Evolutionary conservation across 2,329 filamentous ascomycete species (phyloP).

Genomic region (Zarea fungicola): DNA sequence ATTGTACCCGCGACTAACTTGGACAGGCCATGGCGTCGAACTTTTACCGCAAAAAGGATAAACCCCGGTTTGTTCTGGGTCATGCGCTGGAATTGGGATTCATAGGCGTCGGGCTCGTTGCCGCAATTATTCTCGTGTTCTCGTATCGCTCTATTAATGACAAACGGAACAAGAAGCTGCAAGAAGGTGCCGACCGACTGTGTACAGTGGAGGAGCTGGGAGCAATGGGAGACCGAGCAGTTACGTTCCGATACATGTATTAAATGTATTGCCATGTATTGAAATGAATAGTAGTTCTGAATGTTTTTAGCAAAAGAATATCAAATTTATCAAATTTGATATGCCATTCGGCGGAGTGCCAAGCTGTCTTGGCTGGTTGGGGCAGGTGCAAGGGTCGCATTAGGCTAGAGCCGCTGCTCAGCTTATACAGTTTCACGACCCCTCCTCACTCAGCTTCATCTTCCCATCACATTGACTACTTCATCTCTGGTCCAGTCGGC

Average conservation of each 20-base stretch:
- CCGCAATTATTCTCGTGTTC: slow-evolving; percentile 13
- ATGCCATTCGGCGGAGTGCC: no score
- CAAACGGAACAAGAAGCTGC: slow-evolving; percentile 16
- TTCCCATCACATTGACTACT: no score
- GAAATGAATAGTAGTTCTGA: no score
- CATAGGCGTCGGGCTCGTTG: slow-evolving; percentile 23
- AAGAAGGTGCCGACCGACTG: slow-evolving; percentile 17
- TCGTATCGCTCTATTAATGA: slow-evolving; percentile 18
- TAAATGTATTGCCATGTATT: no score
- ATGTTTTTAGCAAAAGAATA: no score
- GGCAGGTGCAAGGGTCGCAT: no score
- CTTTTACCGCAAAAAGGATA: slow-evolving; percentile 52
- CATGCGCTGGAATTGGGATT: slow-evolving; percentile 42
- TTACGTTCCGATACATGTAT: slow-evolving; percentile 15
- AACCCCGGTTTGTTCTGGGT: slow-evolving; percentile 39
- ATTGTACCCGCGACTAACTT: background rate
- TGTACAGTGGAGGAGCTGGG: slow-evolving; percentile 23
- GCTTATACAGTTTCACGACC: no score
- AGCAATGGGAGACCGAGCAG: slow-evolving; percentile 24
- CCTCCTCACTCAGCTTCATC: no score
- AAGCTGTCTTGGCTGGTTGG: no score
- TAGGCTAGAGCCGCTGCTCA: no score
- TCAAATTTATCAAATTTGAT: no score
- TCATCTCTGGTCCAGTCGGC: no score
- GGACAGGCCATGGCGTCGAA: slow-evolving; percentile 57